Evolutionary conservation across 179 eudicot genomes (phyloP), one percentile per base, ranked within the genome.

Genomic region (Pouteria campechiana): DNA sequence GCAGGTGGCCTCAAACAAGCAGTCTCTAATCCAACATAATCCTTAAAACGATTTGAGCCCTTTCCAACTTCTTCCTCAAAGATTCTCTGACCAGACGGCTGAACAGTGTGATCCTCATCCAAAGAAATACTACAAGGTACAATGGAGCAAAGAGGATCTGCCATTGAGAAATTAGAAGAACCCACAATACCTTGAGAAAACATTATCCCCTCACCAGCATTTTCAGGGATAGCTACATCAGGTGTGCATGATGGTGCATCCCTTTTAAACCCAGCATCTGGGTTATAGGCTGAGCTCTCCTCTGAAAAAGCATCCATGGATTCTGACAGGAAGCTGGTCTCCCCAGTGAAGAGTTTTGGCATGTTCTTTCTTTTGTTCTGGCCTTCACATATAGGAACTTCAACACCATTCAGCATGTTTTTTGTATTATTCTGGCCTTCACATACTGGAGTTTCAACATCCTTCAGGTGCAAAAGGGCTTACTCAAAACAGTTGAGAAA

Each of bases 91-190:
- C n/a, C n/a, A n/a, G n/a, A n/a, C n/a, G n/a, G n/a, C n/a, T n/a
- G n/a, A n/a, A n/a, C n/a, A n/a, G n/a, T n/a, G n/a, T n/a, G n/a
- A n/a, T 43, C 51, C 30, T 38, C 60, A 32, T 70, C 74, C 16
- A 73, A 49, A 31, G 79, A 51, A 51, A 85, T 61, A 61, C 97
- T 85, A 58, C 95, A 89, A 14, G 97, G 97, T 46, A 89, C 95
- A 54, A 70, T 58, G n/a, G 97, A 89, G 57, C 97, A 85, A 50
- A 85, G 78, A 46, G 97, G 84, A 65, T 88, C 97, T 23, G 38
- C 16, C 23, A 27, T 52, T 20, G 85, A 70, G 20, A 59, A 48
- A 69, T 45, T 50, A 19, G 74, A 69, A 60, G 76, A 72, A 56
- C 59, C 56, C 44, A 52, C 35, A 18, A 37, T 29, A 60, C 61